These are phyloP conservation scores for Thecaphora thlaspeos DNA, from an alignment of 1,284 basidiomycete species.

Conservation along the genomic window DNA sequence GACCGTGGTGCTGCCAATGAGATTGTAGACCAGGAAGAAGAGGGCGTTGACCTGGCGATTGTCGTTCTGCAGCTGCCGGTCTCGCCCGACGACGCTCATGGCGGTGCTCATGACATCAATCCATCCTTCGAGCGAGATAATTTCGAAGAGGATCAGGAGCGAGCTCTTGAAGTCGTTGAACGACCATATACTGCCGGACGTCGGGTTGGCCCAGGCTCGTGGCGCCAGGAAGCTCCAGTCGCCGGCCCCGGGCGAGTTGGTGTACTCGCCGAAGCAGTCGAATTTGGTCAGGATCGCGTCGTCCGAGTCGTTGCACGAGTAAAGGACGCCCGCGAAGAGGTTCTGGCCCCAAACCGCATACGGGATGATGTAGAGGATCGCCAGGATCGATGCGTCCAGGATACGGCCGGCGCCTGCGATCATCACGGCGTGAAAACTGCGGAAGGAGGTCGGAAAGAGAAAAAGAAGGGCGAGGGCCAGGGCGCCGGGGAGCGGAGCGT, in stretches of 20 bases:
- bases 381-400: conserved; percentile 85
- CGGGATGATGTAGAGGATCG: conserved; percentile 88
- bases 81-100: conserved; percentile 72
- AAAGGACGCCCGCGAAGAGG: conserved; percentile 83
- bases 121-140: conserved; percentile 93
- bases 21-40: conserved; percentile 90
- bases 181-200: conserved; percentile 78
- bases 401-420: conserved; percentile 84
- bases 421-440: conserved; percentile 84
- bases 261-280: conserved; percentile 76
- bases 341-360: conserved; percentile 97
- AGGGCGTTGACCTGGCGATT: conserved; percentile 66
- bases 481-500: conserved; percentile 60
- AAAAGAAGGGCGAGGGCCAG: conserved; percentile 68
- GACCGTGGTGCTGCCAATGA: conserved; percentile 82
- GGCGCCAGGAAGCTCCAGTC: conserved; percentile 73
- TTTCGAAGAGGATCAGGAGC: conserved; percentile 91
- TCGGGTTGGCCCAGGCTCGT: conserved; percentile 83
- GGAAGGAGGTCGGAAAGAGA: conserved; percentile 40
- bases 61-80: conserved; percentile 49
- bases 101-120: conserved; percentile 82
- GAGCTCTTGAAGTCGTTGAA: conserved; percentile 87
- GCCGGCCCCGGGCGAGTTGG: conserved; percentile 57
- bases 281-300: conserved; percentile 63
- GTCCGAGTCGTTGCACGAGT: conserved; percentile 74